Base-by-base conservation (phyloP, 192 early-diverging fungal genomes). In the Podila epigama region DNA sequence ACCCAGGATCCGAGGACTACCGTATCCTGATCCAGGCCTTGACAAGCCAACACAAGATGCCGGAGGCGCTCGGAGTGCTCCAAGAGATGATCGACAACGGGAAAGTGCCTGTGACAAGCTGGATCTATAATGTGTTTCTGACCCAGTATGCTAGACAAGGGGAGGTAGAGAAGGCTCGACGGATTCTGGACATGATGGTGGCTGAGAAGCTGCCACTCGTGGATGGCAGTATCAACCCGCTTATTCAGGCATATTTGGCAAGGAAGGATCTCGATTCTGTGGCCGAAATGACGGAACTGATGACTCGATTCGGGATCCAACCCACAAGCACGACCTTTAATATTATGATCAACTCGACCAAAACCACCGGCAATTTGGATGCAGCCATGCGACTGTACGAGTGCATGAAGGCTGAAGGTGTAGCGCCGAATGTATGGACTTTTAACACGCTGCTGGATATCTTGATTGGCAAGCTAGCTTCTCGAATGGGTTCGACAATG, bases 121-220 rank as follows among this genome's bases (percentile, higher is more conserved):
- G 60, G 39, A 77, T 77, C 57, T 77, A 77, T 40, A 68, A 77
- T n/a, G 73, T 77, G 39, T 68, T 77, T 53, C 22, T 77, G 48
- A 59, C 53, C 34, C 66, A 77, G 25, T 77, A 68, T 52, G 73
- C 73, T 1, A 59, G 66, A 11, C 58, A 62, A 18, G 73, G 66
- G 1, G 54, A 77, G 33, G 29, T 58, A 3, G 73, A 77, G 36
- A 77, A 68, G 50, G 73, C 73, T 7, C 66, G 73, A 11, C 58
- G 48, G 66, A 52, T 77, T 28, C 20, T 77, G 52, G 56, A 77
- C 33, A 68, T 22, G 34, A 77, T 77, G 20, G 68, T 77, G 13
- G 54, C 44, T 4, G 73, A 68, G 16, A 63, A 37, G 18, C 56
- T 77, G 28, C 54, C 65, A 0, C 22, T 77, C 3, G 50, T 63